Base-by-base conservation (phyloP, 495 filamentous ascomycete species). In the Penicillium flavigenum region DNA sequence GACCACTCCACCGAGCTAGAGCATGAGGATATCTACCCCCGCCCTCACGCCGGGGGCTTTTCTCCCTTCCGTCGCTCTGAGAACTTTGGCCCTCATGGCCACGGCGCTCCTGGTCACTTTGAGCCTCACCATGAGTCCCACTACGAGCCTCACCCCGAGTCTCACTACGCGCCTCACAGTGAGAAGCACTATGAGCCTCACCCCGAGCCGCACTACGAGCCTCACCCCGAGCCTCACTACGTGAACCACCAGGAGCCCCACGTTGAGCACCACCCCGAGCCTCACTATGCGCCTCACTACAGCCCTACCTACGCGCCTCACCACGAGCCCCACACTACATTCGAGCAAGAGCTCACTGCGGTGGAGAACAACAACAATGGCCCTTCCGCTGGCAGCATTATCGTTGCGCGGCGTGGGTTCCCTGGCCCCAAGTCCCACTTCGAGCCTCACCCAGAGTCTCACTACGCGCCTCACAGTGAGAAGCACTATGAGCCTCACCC, bases 1-100 rank as follows among this genome's bases (percentile, higher is more conserved):
- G 58, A 65, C 48, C 69, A 71, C 59, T 63, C 66, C 14, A 47
- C 62, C 14, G 16, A 60, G 5, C 11, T 65, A 11, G 57, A 65
- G 49, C 46, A 65, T 54, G 57, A 26, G 5, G 63, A 63, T 36
- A 24, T 63, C 16, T 59, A 62, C 45, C 45, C 56, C 5, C 41
- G 3, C 5, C 38, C 56, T 17, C 9, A 45, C 16, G 45, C 4
- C 53, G 52, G 12, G 48, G 61, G 5, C 51, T 54, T 38, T 9
- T 24, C 0, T 17, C 22, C 6, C 38, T 50, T 22, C 19, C 14
- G 29, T 14, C 51, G 55, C 22, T 47, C 62, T 6, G 32, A 51
- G 12, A 41, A 44, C 38, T 12, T 5, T 20, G 50, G 50, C 5
- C 50, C 39, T 31, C 50, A 16, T 14, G 26, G 7, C 20, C 16